Base-by-base conservation (phyloP, 2,329 filamentous ascomycete species). In the Emericellopsis atlantica region DNA sequence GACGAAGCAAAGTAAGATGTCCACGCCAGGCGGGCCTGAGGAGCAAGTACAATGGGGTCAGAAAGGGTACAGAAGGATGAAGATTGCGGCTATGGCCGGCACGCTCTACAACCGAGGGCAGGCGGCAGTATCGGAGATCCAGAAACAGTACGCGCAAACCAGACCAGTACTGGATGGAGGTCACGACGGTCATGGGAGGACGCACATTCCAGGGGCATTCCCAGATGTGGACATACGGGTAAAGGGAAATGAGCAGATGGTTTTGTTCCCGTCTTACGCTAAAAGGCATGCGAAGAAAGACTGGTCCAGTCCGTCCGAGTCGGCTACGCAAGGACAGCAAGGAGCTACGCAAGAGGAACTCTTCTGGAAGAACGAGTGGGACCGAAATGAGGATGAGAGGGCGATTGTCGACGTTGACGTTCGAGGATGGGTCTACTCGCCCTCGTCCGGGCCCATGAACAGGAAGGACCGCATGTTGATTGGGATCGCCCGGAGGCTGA, bases 381-480 rank as follows among this genome's bases (percentile, higher is more conserved):
- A 89, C 43, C 74, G 74, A 45, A 74, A 81, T 40, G 84, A 94
- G 56, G 81, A 90, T 44, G 80, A 88, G 52, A 84, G 83, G 56
- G 87, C 89, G 1, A 69, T 95, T 4, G 84, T 95, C 1, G 90
- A 96, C 54, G 86, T 96, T 6, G 90, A 98, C 57, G 86, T 98
- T 21, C 75, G 90, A 49, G 92, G 92, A 12, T 98, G 93, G 92
- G 76, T 96, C 40, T 98, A 95, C 59, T 78, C 79, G 32, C 90
- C 90, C 15, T 85, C 90, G 52, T 74, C 72, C 48, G 88, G 87
- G 0, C 88, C 86, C 4, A 79, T 95, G 74, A 90, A 77, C 22
- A 75, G 89, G 49, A 87, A 87, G 53, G 93, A 95, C 53, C 76
- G 92, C 32, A 69, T 96, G 45, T 69, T 95, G 51, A 78, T 98